A percentile compares a stretch with the other conserved stretches of the same genome.
phyloP scores from a whole-genome alignment of 78 protist genomes.

The Dictyostelium discoideum region DNA sequence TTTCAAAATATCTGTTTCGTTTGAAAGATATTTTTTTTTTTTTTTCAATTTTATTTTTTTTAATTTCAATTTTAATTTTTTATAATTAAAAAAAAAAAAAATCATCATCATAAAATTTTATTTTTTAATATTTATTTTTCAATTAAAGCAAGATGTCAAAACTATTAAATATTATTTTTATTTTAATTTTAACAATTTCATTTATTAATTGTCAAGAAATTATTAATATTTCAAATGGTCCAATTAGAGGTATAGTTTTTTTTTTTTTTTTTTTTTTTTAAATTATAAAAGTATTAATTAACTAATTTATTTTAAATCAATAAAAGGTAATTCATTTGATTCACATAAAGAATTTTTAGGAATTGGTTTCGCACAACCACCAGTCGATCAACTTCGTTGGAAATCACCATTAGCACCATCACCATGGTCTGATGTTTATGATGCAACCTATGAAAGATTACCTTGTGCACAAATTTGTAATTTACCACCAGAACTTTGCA shows the following conservation, averaged over 20 bases:
- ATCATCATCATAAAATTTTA: no score
- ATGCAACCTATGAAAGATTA: conserved; percentile 38
- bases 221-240: not conserved
- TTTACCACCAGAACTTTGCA: conserved; percentile 57
- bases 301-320: no score
- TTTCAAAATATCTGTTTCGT: not conserved
- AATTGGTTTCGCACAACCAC: conserved; percentile 63
- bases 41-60: not conserved
- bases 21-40: not conserved
- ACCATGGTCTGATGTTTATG: not conserved
- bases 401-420: not conserved
- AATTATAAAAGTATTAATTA: no score
- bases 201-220: not conserved
- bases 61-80: not conserved
- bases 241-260: not conserved
- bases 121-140: no score
- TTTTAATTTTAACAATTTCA: not conserved
- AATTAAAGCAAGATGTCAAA: not conserved
- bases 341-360: conserved; percentile 6
- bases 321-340: not conserved
- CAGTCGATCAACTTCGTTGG: conserved; percentile 41
- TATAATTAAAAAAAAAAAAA: not conserved
- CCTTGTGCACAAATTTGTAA: conserved; percentile 49
- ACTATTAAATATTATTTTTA: no score
- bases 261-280: no score